Percentiles rank a stretch among this genome's conserved stretches.
Conservation (phyloP, 495 filamentous ascomycete genomes). For the Articulospora tetracladia region DNA sequence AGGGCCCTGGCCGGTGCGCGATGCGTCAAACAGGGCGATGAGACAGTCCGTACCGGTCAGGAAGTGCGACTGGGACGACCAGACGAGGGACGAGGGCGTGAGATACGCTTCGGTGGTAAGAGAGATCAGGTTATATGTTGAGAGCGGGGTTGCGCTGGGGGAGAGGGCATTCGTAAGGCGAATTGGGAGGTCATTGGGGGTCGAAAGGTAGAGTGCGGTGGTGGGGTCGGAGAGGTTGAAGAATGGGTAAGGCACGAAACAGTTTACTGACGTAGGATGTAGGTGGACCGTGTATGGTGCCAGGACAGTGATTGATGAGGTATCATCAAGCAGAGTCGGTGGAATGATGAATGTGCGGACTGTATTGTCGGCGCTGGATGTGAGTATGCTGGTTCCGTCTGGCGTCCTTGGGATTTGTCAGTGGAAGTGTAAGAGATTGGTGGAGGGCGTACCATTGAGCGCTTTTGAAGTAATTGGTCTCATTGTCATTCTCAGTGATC, state of each 20-base stretch:
- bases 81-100: slow-evolving; percentile 70
- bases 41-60: slow-evolving; percentile 70
- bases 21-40: slow-evolving; percentile 76
- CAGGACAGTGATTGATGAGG: slow-evolving; percentile 43
- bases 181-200: slow-evolving; percentile 69
- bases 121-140: slow-evolving; percentile 68
- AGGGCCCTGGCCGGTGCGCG: slow-evolving; percentile 60
- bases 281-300: slow-evolving; percentile 55
- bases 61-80: slow-evolving; percentile 57
- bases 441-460: slow-evolving; percentile 47
- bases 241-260: slow-evolving; percentile 67
- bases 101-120: slow-evolving; percentile 76
- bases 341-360: slow-evolving; percentile 73
- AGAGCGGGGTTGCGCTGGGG: slow-evolving; percentile 38
- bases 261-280: slow-evolving; percentile 67
- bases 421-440: not conserved
- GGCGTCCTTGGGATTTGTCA: slow-evolving; percentile 50
- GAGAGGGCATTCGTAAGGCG: slow-evolving; percentile 48
- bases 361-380: slow-evolving; percentile 63
- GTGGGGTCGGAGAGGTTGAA: slow-evolving; percentile 62
- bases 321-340: slow-evolving; percentile 60
- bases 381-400: slow-evolving; percentile 79
- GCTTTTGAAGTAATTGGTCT: slow-evolving; percentile 53
- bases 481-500: slow-evolving; percentile 7
- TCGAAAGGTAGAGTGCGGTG: slow-evolving; percentile 66